Evolutionary conservation across 345 rosid species (phyloP), one percentile per base, ranked within the genome.

Genomic region (Arabidopsis thaliana): DNA sequence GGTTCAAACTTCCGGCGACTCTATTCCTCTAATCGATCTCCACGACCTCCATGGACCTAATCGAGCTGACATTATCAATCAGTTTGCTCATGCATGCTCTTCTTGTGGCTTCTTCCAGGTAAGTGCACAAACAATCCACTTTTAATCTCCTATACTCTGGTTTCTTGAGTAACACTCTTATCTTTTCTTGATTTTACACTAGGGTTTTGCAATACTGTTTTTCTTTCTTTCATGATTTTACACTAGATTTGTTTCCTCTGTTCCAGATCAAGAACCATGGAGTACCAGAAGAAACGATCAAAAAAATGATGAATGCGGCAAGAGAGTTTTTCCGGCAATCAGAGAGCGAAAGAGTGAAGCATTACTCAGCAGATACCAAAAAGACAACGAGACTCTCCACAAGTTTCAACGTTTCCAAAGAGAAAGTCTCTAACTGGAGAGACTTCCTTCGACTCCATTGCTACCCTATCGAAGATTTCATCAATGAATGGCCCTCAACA

Each of bases 401-500:
- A 7, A 91, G 96, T 74, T 91, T 93, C 67, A 93, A 91, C 51
- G 72, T 86, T 0, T 83, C 70, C 67, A 80, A 85, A 0, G 94
- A 91, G 73, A 83, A 85, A 73, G 84, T 91, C 30, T 66, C 89
- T 6, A 89, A 87, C 77, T 93, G 97, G 97, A 91, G 96, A 71
- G 98, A 93, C 75, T 91, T 70, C 80, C 77, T 91, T 34, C 83
- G 97, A 66, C 84, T 89, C 68, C 97, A 89, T 61, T 91, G 98
- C 49, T 82, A 78, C 63, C 96, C 97, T 20, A 79, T 93, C 4
- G 77, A 84, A 49, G 87, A 86, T 9, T 87, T 83, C 72, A 61
- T 85, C 10, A 68, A 83, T 4, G 93, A 89, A 11, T 89, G 97
- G 98, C 98, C 98, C 23, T 77, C 86, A 28, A 87, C 80, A 72